Conservation (phyloP, 2,329 filamentous ascomycete genomes). For the Xenoacremonium recifei region DNA sequence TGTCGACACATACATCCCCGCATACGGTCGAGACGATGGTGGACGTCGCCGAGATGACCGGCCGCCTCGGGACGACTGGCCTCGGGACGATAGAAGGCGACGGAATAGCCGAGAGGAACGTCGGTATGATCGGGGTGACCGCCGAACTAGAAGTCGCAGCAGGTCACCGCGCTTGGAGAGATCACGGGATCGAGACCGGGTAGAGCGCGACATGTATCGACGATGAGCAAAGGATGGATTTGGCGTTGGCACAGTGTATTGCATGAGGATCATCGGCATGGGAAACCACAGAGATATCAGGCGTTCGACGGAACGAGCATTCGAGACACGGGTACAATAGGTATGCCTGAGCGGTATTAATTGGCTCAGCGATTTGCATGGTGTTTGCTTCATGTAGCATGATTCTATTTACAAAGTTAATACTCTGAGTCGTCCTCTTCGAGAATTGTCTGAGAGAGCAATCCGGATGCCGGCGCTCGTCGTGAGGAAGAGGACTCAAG, state of each 20-base stretch:
- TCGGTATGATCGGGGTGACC: slow-evolving; percentile 41
- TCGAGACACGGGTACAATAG: no score
- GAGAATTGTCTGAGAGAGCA: slow-evolving; percentile 66
- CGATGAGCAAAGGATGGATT: no score
- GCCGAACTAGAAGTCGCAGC: slow-evolving; percentile 39
- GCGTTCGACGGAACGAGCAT: no score
- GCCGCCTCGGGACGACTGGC: slow-evolving; percentile 13
- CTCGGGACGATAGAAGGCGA: slow-evolving; percentile 27
- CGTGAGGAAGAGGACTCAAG: slow-evolving; percentile 35
- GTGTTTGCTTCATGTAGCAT: no score
- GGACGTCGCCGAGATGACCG: slow-evolving; percentile 36
- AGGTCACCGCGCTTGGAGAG: slow-evolving; percentile 37
- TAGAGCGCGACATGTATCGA: slow-evolving; percentile 50
- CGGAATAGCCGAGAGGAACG: slow-evolving; percentile 35
- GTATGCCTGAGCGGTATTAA: no score
- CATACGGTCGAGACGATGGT: slow-evolving; percentile 38
- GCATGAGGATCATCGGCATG: no score
- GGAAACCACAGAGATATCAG: no score
- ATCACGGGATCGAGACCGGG: slow-evolving; percentile 41
- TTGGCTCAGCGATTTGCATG: no score
- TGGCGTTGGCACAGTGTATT: no score
- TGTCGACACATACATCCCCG: slow-evolving; percentile 51
- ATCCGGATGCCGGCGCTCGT: slow-evolving; percentile 42
- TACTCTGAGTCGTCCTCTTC: slow-evolving; percentile 63
- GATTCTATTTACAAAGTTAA: slow-evolving; percentile 2